phyloP scores from a whole-genome alignment of 441 rosid species.

The Eutrema salsugineum region DNA sequence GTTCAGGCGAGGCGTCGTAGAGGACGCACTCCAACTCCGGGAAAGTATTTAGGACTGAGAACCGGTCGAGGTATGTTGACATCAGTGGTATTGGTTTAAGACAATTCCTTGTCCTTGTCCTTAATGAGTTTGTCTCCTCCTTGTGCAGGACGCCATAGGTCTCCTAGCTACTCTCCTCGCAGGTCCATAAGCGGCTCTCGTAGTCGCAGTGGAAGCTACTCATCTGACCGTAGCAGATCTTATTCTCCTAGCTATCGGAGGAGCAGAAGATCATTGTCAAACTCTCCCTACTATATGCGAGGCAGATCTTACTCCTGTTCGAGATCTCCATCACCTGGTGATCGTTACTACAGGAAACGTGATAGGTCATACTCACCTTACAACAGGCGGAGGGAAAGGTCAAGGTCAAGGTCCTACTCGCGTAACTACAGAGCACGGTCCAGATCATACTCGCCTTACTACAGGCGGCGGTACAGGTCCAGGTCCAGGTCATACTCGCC shows the following conservation, averaged over 20 bases:
- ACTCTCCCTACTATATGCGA: conserved; percentile 38
- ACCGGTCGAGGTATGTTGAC: conserved; percentile 53
- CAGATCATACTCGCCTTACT: conserved; percentile 41
- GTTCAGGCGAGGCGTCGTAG: conserved; percentile 79
- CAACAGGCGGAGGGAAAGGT: conserved; percentile 39
- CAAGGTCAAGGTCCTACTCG: conserved; percentile 13
- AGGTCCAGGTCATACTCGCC: conserved; percentile 25
- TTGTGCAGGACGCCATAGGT: conserved; percentile 38
- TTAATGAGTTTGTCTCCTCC: not conserved
- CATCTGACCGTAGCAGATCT: conserved; percentile 39
- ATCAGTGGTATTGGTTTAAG: not conserved
- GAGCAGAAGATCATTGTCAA: conserved; percentile 38
- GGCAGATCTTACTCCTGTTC: conserved; percentile 43
- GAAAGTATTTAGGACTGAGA: conserved; percentile 84
- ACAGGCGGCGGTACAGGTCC: conserved; percentile 22
- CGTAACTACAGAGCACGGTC: conserved; percentile 29
- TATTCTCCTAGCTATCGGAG: conserved; percentile 33
- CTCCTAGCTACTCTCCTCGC: conserved; percentile 57
- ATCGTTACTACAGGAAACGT: conserved; percentile 32
- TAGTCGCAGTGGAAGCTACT: conserved; percentile 29
- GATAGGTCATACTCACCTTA: conserved; percentile 54
- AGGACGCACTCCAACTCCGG: conserved; percentile 95
- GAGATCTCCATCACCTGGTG: conserved; percentile 53
- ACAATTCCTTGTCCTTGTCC: not conserved
- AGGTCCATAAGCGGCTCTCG: conserved; percentile 49